Evolutionary conservation across 257 asterid genomes (phyloP).

Genomic region (Capsicum rhomboideum): DNA sequence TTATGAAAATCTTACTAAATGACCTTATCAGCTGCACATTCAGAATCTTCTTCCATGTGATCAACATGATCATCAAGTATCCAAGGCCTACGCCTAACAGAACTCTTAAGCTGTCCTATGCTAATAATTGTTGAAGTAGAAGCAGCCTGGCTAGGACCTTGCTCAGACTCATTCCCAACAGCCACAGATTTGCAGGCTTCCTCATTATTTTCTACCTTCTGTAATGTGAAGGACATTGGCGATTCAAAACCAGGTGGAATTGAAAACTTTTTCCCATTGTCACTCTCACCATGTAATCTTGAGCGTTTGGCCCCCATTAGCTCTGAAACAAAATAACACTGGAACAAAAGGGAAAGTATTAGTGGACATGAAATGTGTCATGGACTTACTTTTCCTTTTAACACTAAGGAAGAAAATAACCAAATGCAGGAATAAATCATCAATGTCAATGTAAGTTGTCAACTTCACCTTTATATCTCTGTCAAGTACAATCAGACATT

Average conservation of each 20-base stretch:
- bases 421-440: background rate
- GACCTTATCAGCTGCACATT: conserved; percentile 33
- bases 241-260: conserved; percentile 88
- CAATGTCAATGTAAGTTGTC: background rate
- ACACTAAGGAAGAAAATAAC: background rate
- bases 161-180: too few relatives aligned
- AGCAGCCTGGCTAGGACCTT: conserved; percentile 2
- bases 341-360: background rate
- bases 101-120: conserved; percentile 29
- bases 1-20: conserved; percentile 1
- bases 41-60: conserved; percentile 15
- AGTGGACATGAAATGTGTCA: background rate
- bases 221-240: conserved; percentile 44
- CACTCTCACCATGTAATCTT: conserved; percentile 1
- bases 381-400: background rate
- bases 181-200: background rate
- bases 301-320: conserved; percentile 36
- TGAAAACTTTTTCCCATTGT: conserved; percentile 12
- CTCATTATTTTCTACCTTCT: conserved; percentile 16
- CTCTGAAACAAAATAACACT: background rate
- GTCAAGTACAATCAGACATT: background rate
- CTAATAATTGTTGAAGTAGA: conserved; percentile 19
- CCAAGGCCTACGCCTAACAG: conserved; percentile 36
- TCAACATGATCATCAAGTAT: conserved; percentile 26
- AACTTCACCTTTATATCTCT: background rate